Percentiles rank a stretch among this genome's conserved stretches.
Evolutionary conservation across 1,284 basidiomycete genomes (phyloP).

Genomic region (Acaromyces ingoldii): DNA sequence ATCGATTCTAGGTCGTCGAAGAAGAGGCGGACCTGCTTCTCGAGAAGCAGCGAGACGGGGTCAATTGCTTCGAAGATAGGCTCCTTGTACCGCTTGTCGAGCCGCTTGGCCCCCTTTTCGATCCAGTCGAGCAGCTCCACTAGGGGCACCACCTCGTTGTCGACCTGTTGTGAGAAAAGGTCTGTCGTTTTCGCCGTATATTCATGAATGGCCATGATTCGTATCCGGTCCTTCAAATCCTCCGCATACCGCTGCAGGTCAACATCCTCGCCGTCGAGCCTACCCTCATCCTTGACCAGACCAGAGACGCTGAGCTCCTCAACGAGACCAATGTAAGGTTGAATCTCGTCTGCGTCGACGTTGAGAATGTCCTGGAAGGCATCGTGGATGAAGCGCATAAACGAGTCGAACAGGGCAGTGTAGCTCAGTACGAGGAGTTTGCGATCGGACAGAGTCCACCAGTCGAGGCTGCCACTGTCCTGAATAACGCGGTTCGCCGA

Average conservation of each 20-base stretch:
- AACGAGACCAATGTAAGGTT: conserved; percentile 28
- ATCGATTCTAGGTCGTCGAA: conserved; percentile 63
- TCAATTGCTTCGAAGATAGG: conserved; percentile 62
- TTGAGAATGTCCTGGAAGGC: conserved; percentile 62
- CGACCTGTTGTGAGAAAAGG: conserved; percentile 60
- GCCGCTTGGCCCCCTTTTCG: conserved; percentile 73
- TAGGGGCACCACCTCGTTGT: conserved; percentile 67
- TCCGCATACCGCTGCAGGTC: conserved; percentile 44
- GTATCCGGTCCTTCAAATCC: conserved; percentile 56
- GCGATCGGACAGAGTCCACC: conserved; percentile 77
- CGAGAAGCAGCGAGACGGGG: conserved; percentile 67
- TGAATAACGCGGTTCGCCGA: conserved; percentile 66
- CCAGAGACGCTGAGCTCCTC: conserved; percentile 48
- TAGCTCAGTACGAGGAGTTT: conserved; percentile 52
- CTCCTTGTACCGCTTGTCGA: conserved; percentile 78
- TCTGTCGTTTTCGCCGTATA: conserved; percentile 61
- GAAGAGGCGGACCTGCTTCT: conserved; percentile 68
- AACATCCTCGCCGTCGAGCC: conserved; percentile 20
- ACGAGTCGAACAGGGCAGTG: conserved; percentile 68
- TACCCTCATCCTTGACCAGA: conserved; percentile 35
- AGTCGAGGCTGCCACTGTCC: conserved; percentile 58
- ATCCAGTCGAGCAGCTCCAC: conserved; percentile 80
- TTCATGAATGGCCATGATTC: conserved; percentile 63
- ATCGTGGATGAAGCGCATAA: conserved; percentile 79
- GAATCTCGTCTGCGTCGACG: conserved; percentile 33